Evolutionary conservation across 2,329 filamentous ascomycete genomes (phyloP).

Genomic region (Hymenoscyphus albidus): DNA sequence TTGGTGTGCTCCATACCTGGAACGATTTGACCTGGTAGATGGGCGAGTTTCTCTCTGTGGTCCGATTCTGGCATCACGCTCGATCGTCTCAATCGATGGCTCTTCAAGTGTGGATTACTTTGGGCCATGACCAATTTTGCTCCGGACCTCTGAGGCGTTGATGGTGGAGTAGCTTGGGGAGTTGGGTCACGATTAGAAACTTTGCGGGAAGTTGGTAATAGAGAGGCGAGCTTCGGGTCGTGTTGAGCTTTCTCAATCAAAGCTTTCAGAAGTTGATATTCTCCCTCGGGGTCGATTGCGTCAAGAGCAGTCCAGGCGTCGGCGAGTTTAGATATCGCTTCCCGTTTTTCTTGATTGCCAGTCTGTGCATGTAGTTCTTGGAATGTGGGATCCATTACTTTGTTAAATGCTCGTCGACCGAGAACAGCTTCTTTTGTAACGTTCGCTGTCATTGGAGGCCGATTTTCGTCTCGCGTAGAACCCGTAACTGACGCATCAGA

Average conservation of each 20-base stretch:
- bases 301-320: slow-evolving; percentile 85
- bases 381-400: slow-evolving; percentile 76
- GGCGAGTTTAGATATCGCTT: slow-evolving; percentile 76
- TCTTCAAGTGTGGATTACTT: slow-evolving; percentile 81
- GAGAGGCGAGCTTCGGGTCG: slow-evolving; percentile 59
- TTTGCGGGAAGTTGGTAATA: slow-evolving; percentile 24
- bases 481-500: slow-evolving; percentile 21
- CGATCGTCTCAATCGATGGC: slow-evolving; percentile 58
- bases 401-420: slow-evolving; percentile 76
- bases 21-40: slow-evolving; percentile 52
- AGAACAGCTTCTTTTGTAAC: slow-evolving; percentile 77
- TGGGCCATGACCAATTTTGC: slow-evolving; percentile 71
- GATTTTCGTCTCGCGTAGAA: slow-evolving; percentile 57
- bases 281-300: slow-evolving; percentile 82
- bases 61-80: slow-evolving; percentile 47
- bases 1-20: slow-evolving; percentile 90
- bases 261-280: slow-evolving; percentile 77
- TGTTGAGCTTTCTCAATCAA: slow-evolving; percentile 70
- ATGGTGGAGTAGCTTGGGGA: slow-evolving; percentile 51
- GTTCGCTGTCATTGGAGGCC: slow-evolving; percentile 52
- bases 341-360: slow-evolving; percentile 64
- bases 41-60: slow-evolving; percentile 40
- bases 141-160: slow-evolving; percentile 33
- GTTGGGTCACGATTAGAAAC: slow-evolving; percentile 54
- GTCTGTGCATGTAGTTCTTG: slow-evolving; percentile 85